These are phyloP conservation scores for Kondoa malvinella DNA, from an alignment of 768 basidiomycete species.

Conservation along the genomic window DNA sequence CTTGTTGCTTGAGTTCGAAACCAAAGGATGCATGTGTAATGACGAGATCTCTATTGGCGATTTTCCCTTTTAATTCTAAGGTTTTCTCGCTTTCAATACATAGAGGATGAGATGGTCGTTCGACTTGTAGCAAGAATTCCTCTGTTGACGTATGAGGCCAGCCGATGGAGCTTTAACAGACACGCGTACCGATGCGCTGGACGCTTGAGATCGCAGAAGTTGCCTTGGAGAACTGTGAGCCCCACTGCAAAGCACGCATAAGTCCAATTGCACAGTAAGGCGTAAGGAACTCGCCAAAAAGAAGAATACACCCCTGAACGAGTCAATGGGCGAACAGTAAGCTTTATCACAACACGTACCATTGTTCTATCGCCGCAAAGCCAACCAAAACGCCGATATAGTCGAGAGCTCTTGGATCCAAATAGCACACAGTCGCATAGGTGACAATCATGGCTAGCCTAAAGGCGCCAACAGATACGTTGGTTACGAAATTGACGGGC, in stretches of 20 bases:
- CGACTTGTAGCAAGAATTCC: no score
- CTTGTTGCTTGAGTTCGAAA: constrained; percentile 3
- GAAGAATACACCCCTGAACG: constrained; percentile 13
- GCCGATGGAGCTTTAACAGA: no score
- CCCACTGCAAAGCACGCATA: constrained; percentile 8
- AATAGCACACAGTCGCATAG: constrained; percentile 13
- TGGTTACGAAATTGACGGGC: constrained; percentile 3
- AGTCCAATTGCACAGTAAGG: constrained; percentile 10
- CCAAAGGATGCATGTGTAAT: no score
- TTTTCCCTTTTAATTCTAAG: no score
- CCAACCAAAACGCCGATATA: constrained; percentile 11
- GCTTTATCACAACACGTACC: neutral
- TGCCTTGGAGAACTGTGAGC: constrained; percentile 7
- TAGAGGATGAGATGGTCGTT: no score
- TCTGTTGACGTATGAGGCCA: no score
- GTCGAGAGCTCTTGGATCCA: constrained; percentile 1
- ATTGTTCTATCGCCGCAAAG: constrained; percentile 9
- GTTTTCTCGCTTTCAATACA: no score
- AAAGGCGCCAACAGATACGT: constrained; percentile 10
- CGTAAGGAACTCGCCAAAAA: constrained; percentile 12
- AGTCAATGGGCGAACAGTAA: neutral
- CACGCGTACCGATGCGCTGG: constrained; percentile 6
- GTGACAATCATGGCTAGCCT: constrained; percentile 11
- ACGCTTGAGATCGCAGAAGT: constrained; percentile 6
- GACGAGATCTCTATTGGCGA: no score